phyloP scores from a whole-genome alignment of 1,284 basidiomycete genomes.

The Rhodotorula sp. region DNA sequence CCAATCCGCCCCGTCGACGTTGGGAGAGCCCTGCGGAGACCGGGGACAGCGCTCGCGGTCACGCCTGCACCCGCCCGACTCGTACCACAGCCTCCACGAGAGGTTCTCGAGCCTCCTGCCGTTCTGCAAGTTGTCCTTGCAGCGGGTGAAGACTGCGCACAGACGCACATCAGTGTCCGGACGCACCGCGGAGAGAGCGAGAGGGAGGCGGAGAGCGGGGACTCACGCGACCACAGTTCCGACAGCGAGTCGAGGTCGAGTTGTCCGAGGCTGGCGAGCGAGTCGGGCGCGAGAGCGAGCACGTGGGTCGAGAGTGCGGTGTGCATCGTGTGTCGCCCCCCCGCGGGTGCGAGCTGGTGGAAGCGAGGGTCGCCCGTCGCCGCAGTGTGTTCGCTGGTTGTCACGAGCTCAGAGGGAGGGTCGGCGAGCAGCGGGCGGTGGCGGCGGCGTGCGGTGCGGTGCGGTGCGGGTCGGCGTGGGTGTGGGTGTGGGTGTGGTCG shows the following conservation, averaged over 20 bases:
- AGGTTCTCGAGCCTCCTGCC: conserved; percentile 78
- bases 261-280: conserved; percentile 35
- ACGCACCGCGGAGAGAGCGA: background rate
- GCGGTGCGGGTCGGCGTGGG: too few relatives aligned
- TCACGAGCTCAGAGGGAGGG: too few relatives aligned
- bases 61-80: conserved; percentile 18
- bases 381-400: too few relatives aligned
- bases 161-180: background rate
- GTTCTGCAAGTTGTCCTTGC: conserved; percentile 71
- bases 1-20: conserved; percentile 12
- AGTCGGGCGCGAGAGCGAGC: conserved; percentile 38
- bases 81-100: conserved; percentile 77
- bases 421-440: too few relatives aligned
- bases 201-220: too few relatives aligned
- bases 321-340: conserved; percentile 15
- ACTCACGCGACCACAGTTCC: conserved; percentile 38
- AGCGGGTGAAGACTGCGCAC: conserved; percentile 77
- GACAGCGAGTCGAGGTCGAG: conserved; percentile 30
- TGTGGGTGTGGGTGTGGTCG: too few relatives aligned
- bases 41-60: background rate
- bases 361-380: too few relatives aligned
- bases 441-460: too few relatives aligned
- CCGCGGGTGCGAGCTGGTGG: background rate
- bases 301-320: conserved; percentile 16
- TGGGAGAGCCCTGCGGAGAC: background rate